Conservation (phyloP, 2,329 filamentous ascomycete species). For the Grosmannia clavigera region DNA sequence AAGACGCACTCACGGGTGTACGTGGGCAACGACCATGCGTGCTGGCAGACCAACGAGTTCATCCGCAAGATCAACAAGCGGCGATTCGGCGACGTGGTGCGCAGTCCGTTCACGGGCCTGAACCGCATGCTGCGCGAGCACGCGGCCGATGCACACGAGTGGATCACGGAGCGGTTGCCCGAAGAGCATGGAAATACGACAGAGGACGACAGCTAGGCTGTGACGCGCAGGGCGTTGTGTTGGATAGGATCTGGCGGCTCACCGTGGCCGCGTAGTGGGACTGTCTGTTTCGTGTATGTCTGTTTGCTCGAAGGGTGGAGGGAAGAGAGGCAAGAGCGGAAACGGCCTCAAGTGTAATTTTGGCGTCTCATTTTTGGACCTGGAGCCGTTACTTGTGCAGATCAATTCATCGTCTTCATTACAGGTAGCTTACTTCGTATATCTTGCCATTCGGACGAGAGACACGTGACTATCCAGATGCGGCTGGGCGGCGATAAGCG, state of each 20-base stretch:
- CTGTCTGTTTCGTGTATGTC: no score
- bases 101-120: conserved; percentile 35
- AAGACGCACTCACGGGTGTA: conserved; percentile 69
- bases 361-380: no score
- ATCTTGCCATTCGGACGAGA: no score
- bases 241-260: neutral
- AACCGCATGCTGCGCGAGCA: conserved; percentile 46
- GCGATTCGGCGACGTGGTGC: conserved; percentile 46
- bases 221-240: conserved; percentile 12
- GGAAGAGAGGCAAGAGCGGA: no score
- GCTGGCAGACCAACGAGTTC: conserved; percentile 56
- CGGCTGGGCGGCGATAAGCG: neutral
- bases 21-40: conserved; percentile 60
- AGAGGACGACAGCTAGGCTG: conserved; percentile 28
- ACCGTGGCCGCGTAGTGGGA: neutral
- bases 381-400: no score
- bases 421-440: no score
- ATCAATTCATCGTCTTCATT: no score
- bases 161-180: conserved; percentile 31
- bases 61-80: conserved; percentile 46
- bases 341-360: no score
- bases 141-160: conserved; percentile 36
- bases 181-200: conserved; percentile 30
- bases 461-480: no score
- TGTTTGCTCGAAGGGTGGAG: no score